phyloP scores from a whole-genome alignment of 225 moss, liverwort and hornwort genomes.

The Asterella californica region DNA sequence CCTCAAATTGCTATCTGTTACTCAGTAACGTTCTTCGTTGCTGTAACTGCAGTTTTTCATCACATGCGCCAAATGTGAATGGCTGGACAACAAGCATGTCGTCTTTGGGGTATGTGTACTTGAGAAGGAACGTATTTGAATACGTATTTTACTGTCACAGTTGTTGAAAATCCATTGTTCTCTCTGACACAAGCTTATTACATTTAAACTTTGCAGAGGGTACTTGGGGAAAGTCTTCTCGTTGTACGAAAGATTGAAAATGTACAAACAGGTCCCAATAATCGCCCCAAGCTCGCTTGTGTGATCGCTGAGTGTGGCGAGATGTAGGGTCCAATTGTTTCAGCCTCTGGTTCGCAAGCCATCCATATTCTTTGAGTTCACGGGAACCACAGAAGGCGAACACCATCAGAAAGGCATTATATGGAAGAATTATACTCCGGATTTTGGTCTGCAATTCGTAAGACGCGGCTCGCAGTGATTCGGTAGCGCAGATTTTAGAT shows the following conservation, averaged over 20 bases:
- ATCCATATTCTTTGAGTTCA: neutral
- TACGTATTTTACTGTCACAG: neutral
- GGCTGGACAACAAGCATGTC: slow-evolving; percentile 89
- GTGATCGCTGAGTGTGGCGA: slow-evolving; percentile 77
- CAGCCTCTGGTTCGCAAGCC: neutral
- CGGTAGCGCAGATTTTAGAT: neutral
- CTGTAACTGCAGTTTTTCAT: slow-evolving; percentile 67
- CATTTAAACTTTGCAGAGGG: slow-evolving; percentile 43
- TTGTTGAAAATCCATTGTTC: neutral
- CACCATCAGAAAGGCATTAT: neutral
- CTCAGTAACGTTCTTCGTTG: neutral
- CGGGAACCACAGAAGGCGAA: neutral
- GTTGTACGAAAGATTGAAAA: slow-evolving; percentile 76
- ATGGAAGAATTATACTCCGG: neutral
- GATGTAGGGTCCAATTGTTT: slow-evolving; percentile 39
- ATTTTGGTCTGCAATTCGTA: neutral
- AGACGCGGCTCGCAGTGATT: neutral
- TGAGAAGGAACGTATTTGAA: neutral
- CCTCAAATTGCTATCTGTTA: neutral
- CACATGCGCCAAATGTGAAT: slow-evolving; percentile 81
- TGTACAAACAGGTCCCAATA: slow-evolving; percentile 78
- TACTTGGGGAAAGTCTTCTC: slow-evolving; percentile 67
- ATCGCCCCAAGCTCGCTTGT: slow-evolving; percentile 76
- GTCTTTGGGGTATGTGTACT: slow-evolving; percentile 63
- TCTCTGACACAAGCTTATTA: neutral